Conservation (phyloP, 225 moss, liverwort and hornwort species). For the Neckera pumila region DNA sequence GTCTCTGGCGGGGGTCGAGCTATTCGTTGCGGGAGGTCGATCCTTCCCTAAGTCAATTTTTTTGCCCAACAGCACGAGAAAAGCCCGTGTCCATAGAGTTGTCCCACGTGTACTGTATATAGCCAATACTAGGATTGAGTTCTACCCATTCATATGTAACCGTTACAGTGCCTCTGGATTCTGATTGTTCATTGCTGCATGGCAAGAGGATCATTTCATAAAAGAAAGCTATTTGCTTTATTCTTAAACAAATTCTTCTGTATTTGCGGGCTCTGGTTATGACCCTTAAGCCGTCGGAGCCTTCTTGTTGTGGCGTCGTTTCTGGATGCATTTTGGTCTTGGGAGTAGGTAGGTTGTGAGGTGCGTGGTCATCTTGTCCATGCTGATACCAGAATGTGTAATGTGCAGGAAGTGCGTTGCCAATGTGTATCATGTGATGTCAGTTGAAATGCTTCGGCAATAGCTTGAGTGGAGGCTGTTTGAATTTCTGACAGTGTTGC, state of each 20-base stretch:
- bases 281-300: background rate
- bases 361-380: background rate
- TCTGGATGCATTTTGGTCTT: background rate
- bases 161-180: conserved; percentile 10
- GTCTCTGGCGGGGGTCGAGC: conserved; percentile 9
- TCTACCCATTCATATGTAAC: conserved; percentile 34
- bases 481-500: background rate
- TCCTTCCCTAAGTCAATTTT: conserved; percentile 4
- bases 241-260: background rate
- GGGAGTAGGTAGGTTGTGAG: background rate
- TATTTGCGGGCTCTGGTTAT: background rate
- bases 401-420: conserved; percentile 8
- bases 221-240: conserved; percentile 12
- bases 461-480: background rate
- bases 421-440: background rate
- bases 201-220: conserved; percentile 35
- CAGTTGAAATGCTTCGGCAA: background rate
- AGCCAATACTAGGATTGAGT: conserved; percentile 25
- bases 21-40: conserved; percentile 1
- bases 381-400: background rate
- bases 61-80: conserved; percentile 10
- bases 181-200: conserved; percentile 21
- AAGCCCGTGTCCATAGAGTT: background rate
- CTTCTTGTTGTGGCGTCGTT: background rate
- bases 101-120: conserved; percentile 31